Conservation (phyloP, 2,329 filamentous ascomycete species). For the Diplocarpon mali region DNA sequence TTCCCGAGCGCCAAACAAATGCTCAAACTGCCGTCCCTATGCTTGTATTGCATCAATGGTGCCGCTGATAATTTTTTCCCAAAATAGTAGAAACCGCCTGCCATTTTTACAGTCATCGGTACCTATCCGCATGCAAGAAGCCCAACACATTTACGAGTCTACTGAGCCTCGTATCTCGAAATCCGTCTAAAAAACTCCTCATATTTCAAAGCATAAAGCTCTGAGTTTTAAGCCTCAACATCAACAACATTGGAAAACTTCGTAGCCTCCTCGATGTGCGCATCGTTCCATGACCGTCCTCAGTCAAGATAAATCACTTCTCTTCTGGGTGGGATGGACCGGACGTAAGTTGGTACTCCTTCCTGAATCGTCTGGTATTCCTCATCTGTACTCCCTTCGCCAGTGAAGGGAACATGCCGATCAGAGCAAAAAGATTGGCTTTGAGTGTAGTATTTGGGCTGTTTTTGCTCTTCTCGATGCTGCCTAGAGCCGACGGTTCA, state of each 20-base stretch:
- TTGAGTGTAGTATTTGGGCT: slow-evolving; percentile 4
- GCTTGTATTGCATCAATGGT: not conserved
- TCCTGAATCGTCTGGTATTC: not conserved
- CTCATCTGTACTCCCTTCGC: not conserved
- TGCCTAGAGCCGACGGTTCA: slow-evolving; percentile 6
- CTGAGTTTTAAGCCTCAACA: too few species aligned
- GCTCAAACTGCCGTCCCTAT: not conserved
- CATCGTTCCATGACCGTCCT: not conserved
- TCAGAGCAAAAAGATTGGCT: not conserved
- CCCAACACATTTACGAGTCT: too few species aligned
- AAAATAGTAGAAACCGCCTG: too few species aligned
- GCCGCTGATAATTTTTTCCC: too few species aligned
- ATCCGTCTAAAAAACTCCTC: too few species aligned
- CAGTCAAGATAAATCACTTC: not conserved
- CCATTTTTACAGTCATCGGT: too few species aligned
- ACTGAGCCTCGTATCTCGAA: too few species aligned
- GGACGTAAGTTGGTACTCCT: slow-evolving; percentile 2
- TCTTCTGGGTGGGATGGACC: not conserved
- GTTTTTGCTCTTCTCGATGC: slow-evolving; percentile 7
- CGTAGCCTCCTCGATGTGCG: too few species aligned
- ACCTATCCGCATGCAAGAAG: too few species aligned
- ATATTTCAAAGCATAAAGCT: too few species aligned
- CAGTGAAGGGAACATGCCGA: not conserved
- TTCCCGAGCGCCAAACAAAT: not conserved
- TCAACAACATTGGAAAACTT: too few species aligned